Evolutionary conservation across 1,284 basidiomycete species (phyloP).

Genomic region (Ceratobasidium sp.): DNA sequence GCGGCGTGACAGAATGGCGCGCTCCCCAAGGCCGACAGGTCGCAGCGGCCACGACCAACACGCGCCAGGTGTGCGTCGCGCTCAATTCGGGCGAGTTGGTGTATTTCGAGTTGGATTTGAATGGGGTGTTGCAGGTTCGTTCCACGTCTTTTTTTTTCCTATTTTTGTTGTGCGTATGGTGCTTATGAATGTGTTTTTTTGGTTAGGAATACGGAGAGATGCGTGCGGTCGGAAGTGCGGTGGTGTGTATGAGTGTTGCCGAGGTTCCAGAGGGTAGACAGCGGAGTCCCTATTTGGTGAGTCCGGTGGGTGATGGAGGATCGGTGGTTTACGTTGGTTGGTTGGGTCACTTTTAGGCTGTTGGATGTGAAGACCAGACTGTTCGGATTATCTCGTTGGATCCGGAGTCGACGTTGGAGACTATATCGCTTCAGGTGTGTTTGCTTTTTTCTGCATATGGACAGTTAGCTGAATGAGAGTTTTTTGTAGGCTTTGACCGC

Average conservation of each 20-base stretch:
- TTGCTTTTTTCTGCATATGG: neutral
- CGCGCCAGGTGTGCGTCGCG: slow-evolving; percentile 94
- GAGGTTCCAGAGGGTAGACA: slow-evolving; percentile 96
- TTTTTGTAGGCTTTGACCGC: slow-evolving; percentile 84
- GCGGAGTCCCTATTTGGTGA: slow-evolving; percentile 90
- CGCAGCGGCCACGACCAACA: slow-evolving; percentile 93
- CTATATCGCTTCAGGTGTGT: slow-evolving; percentile 86
- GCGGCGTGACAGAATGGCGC: slow-evolving; percentile 89
- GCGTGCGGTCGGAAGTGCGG: slow-evolving; percentile 96
- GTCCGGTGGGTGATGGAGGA: slow-evolving; percentile 54
- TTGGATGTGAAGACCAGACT: slow-evolving; percentile 98
- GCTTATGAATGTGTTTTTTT: too few relatives aligned
- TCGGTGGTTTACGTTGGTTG: neutral
- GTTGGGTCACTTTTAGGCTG: slow-evolving; percentile 77
- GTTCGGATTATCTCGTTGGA: slow-evolving; percentile 98
- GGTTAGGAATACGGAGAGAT: slow-evolving; percentile 93
- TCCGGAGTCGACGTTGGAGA: slow-evolving; percentile 94
- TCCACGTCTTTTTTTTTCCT: neutral
- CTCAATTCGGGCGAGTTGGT: slow-evolving; percentile 93
- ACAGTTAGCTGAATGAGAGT: slow-evolving; percentile 15
- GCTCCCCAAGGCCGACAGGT: slow-evolving; percentile 88
- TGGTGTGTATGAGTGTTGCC: slow-evolving; percentile 91
- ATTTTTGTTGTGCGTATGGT: neutral
- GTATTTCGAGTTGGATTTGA: slow-evolving; percentile 95
- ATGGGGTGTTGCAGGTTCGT: slow-evolving; percentile 86